Evolutionary conservation across 768 basidiomycete genomes (phyloP), one percentile per base, ranked within the genome.

Genomic region (Cystofilobasidium capitatum): DNA sequence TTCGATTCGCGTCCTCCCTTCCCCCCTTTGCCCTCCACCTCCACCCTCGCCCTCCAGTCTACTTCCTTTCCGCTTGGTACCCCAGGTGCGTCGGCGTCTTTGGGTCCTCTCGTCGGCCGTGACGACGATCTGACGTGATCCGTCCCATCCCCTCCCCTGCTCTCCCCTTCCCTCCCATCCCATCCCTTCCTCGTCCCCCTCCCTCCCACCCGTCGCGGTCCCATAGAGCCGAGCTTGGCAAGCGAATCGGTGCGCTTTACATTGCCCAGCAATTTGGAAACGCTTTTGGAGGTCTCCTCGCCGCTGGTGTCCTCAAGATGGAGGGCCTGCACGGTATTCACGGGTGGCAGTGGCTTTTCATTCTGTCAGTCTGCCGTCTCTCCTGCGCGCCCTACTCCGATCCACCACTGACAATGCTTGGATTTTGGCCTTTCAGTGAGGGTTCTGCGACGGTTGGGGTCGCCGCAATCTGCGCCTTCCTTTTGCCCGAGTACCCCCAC

Each of bases 201-300:
- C 33, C 22, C 24, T 58, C 22, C 57, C 35, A 22, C 57, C 33
- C 57, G 20, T 20, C 57, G 16, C 49, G 74, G 72, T 73, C 72
- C 62, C 66, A 66, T 40, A 72, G 73, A 69, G 44, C 61, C 36
- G 71, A 73, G 58, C 69, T 75, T 26, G 74, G 73, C 13, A 70
- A 64, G 45, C 71, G 74, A 26, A 59, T 73, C 26, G 62, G 20
- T 26, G 44, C 29, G 10, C 29, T 63, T 20, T 63, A 63, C 45
- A 63, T 63, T 17, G 62, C 62, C 20, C 62, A 63, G 35, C 62
- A 63, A 47, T 47, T 63, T 12, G 62, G 62, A 13, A 63, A 63
- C 24, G 62, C 62, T 14, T 63, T 63, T 31, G 62, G 62, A 17
- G 62, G 62, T 44, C 44, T 63, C n/a, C 35, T 63, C 45, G 62